Evolutionary conservation across 306 rosid genomes (phyloP), one percentile per base, ranked within the genome.

Genomic region (Vachellia pachyceras): DNA sequence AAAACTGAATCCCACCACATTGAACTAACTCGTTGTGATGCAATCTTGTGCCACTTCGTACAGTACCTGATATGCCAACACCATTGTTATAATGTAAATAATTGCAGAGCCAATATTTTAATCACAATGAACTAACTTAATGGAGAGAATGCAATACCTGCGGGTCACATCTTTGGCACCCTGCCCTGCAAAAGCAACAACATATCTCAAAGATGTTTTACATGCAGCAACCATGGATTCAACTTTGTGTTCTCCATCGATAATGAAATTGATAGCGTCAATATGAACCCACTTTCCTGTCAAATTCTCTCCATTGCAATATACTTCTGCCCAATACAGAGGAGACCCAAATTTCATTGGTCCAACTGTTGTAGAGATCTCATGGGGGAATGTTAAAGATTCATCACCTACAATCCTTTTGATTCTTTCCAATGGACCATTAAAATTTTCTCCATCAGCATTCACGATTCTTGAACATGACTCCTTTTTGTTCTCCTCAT

Each of bases 91-190:
- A 33, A 39, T 55, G 22, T 47, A 44, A 64, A 69, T 7, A 75
- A 77, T 41, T 66, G 75, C 75, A 44, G 60, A 46, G 54, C 14
- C 77, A 52, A 65, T 72, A 73, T 46, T 5, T 50, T 67, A 66
- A 58, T 58, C 79, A 49, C 52, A 68, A 25, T 17, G 69, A 77
- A 58, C 42, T 61, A 44, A 60, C 45, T 78, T 25, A 68, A 75
- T 72, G 45, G 82, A 77, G 68, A 67, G 79, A 76, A 67, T 29
- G 81, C 83, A 81, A 82, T 70, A 95, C 99, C 97, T 95, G 91
- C 94, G 92, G 44, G 99, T 95, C 88, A 95, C 97, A 57, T 95
- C 99, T 90, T 95, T 95, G 73, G 97, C 98, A 35, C 99, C 99
- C 70, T 87, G 89, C 83, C 99, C 99, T 42, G 95, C 91, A 84